A percentile compares a stretch with the other conserved stretches of the same genome.
phyloP scores from a whole-genome alignment of 495 filamentous ascomycete genomes.

The Podospora conica region DNA sequence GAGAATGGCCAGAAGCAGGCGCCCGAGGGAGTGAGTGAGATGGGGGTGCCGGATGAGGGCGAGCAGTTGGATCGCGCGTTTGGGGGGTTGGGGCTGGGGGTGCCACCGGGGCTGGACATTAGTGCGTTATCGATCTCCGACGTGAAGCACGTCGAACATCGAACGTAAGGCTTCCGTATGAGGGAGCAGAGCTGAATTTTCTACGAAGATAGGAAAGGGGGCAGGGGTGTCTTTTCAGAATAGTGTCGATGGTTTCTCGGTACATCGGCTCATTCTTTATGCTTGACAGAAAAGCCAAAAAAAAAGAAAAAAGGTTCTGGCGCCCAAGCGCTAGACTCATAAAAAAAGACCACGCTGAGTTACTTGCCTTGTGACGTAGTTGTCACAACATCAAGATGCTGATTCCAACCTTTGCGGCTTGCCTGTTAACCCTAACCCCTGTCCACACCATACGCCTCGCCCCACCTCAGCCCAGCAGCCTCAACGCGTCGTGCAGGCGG shows the following conservation, averaged over 20 bases:
- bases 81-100: conserved; percentile 53
- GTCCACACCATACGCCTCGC: neutral
- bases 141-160: too few species aligned
- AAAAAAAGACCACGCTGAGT: too few species aligned
- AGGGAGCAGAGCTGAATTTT: too few species aligned
- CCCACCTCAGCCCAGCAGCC: conserved; percentile 2
- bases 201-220: too few species aligned
- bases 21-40: conserved; percentile 38
- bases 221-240: too few species aligned
- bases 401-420: neutral
- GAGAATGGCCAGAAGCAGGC: conserved; percentile 16
- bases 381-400: neutral
- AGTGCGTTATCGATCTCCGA: neutral
- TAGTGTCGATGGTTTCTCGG: too few species aligned
- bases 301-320: too few species aligned
- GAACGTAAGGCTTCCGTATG: too few species aligned
- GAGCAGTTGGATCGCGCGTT: conserved; percentile 87
- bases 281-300: too few species aligned
- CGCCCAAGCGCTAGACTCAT: too few species aligned
- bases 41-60: conserved; percentile 52
- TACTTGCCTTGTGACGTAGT: neutral
- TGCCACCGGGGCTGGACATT: neutral
- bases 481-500: neutral
- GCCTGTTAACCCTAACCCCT: neutral
- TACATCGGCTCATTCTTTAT: too few species aligned